Base-by-base conservation (phyloP, 805 yeast species). In the Candida nonsorbophila region DNA sequence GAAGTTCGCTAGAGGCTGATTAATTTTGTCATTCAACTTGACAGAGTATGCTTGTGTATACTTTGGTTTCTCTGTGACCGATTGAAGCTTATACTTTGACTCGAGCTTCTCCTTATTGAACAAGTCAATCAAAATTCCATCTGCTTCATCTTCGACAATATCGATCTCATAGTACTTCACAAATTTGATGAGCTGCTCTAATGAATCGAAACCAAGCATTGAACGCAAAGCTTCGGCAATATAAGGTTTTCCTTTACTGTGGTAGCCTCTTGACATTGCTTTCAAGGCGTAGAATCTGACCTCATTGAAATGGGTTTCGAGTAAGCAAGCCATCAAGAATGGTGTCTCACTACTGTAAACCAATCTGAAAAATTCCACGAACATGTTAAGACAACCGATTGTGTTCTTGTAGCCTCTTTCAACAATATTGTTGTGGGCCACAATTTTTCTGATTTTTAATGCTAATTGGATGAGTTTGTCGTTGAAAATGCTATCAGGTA, bases 251-350 rank as follows among this genome's bases (percentile, higher is more conserved):
- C 85, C 79, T 33, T 76, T 79, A 2, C 78, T 68, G 45, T 88
- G 94, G 34, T 75, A 69, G 0, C 87, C 61, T 34, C 73, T 62
- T 4, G 82, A 59, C 60, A 92, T 62, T 0, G 85, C 61, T 42
- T 74, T 75, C 33, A 90, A 49, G 0, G 90, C 87, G 44, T 76
- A 75, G 40, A 82, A 77, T 25, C 97, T 56, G 3, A 87, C 64
- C 33, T 86, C 90, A 44, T 82, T 84, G 47, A 85, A 76, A 42
- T 83, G 87, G 3, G 79, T 75, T 49, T 92, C 95, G 12, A 84
- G 55, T 21, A 90, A 57, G 35, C 90, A 86, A 2, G 84, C 67
- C 49, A 86, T 53, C 16, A 88, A 57, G 32, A 78, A 71, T 2
- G 95, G 92, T 0, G 73, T 63, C 3, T 67, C 56, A 2, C 43